Base-by-base conservation (phyloP, 1,139 yeast genomes). In the Taphrina sp. region DNA sequence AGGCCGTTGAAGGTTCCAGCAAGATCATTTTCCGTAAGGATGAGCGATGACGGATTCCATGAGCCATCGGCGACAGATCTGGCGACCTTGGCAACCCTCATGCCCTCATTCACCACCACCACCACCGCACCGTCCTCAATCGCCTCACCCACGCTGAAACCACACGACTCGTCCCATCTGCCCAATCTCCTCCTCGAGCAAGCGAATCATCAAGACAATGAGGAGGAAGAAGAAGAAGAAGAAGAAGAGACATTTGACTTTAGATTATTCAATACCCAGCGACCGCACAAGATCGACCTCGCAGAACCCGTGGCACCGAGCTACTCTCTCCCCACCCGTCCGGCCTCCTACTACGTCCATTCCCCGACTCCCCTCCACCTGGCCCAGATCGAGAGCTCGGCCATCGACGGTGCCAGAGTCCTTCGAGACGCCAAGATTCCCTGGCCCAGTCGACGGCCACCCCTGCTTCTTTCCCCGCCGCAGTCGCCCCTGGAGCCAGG, bases 221-320 rank as follows among this genome's bases (percentile, higher is more conserved):
- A 16, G 42, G 22, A 5, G 20, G 81, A 17, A 23, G 12, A 24
- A 20, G 17, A 4, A 10, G 31, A 20, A 2, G 29, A 12, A 31
- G 33, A 44, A 22, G 43, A 17, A 7, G 29, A 47, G 24, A 41
- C 38, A 22, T 49, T 31, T 14, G 44, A 41, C 20, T 49, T 23
- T 22, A 41, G 35, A 12, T 28, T 49, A 14, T 49, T 49, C 46
- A 17, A 23, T 7, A 33, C 44, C 7, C 33, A 16, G 5, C 3
- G 33, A 8, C 22, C 46, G n/a, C 28, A 34, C 19, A 39, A 29
- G 8, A n/a, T 49, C n/a, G 10, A 35, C 12, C 12, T 38, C 3
- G 8, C 10, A 5, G 19, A 5, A 4, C 39, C 38, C 3, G 28
- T 22, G 12, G 24, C 29, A 12, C 12, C 7, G 33, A 19, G 7